Conservation (phyloP, 2,329 filamentous ascomycete genomes). For the Pseudophaeomoniella oleicola region DNA sequence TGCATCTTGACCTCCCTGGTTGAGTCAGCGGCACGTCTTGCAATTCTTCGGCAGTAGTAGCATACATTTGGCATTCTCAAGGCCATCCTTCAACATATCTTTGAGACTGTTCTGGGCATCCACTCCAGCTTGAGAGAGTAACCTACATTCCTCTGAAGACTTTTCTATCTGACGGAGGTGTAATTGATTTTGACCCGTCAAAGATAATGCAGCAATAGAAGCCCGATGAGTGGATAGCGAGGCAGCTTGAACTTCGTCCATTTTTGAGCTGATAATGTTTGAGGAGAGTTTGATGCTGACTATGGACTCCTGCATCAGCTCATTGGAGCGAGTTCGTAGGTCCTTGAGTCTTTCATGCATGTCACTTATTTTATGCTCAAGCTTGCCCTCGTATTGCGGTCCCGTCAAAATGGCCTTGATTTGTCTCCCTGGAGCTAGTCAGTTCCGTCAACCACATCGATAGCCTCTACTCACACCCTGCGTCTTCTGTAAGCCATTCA, state of each 20-base stretch:
- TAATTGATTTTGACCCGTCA: neutral
- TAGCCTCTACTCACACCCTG: conserved; percentile 2
- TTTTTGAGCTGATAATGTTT: conserved; percentile 7
- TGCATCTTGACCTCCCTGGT: neutral
- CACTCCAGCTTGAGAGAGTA: neutral
- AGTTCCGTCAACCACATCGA: neutral
- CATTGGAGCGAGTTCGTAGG: conserved; percentile 1
- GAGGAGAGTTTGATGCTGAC: conserved; percentile 1
- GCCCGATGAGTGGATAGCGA: neutral
- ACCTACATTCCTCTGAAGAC: conserved; percentile 1
- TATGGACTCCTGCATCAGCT: conserved; percentile 3
- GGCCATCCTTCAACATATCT: neutral
- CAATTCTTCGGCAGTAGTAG: neutral
- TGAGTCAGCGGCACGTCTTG: neutral
- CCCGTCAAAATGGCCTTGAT: conserved; percentile 3
- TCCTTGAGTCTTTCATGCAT: conserved; percentile 4
- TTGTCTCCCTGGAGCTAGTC: conserved; percentile 3
- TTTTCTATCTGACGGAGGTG: neutral
- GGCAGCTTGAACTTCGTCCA: conserved; percentile 1
- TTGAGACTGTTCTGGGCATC: neutral
- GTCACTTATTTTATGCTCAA: conserved; percentile 5
- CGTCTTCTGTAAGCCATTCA: conserved; percentile 4
- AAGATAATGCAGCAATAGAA: neutral
- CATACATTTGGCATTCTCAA: conserved; percentile 1
- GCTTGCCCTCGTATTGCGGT: conserved; percentile 5